These are phyloP conservation scores for Diaporthe vexans DNA, from an alignment of 2,329 filamentous ascomycete genomes.

Conservation along the genomic window DNA sequence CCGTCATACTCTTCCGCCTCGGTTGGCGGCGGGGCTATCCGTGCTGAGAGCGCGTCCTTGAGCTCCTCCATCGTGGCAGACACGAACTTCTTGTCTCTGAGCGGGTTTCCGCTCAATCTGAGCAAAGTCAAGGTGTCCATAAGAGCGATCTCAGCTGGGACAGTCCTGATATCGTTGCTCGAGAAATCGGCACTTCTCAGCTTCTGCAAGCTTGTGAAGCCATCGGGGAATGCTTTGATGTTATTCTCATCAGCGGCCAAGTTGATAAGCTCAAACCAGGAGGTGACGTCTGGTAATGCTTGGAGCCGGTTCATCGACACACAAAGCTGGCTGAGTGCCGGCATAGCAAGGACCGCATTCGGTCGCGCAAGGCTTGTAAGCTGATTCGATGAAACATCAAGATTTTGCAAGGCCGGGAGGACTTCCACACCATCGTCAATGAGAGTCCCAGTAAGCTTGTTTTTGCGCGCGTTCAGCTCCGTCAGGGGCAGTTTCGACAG, in stretches of 20 bases:
- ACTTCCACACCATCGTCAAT: conserved; percentile 73
- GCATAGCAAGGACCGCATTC: conserved; percentile 68
- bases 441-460: conserved; percentile 80
- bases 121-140: conserved; percentile 86
- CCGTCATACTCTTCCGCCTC: conserved; percentile 52
- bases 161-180: conserved; percentile 82
- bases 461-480: conserved; percentile 82
- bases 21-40: conserved; percentile 71
- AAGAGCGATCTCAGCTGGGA: conserved; percentile 82
- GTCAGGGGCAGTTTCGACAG: conserved; percentile 78
- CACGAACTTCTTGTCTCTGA: conserved; percentile 89
- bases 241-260: conserved; percentile 87
- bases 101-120: conserved; percentile 87
- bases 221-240: conserved; percentile 80
- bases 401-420: conserved; percentile 76
- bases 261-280: conserved; percentile 80
- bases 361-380: conserved; percentile 68
- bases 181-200: conserved; percentile 86
- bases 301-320: conserved; percentile 87
- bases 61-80: conserved; percentile 85
- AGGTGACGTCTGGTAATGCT: conserved; percentile 78
- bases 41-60: conserved; percentile 78
- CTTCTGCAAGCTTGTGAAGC: conserved; percentile 76
- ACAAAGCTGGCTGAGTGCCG: conserved; percentile 79
- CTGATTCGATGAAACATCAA: conserved; percentile 85